phyloP scores from a whole-genome alignment of 306 rosid genomes.

The Glycyrrhiza uralensis region DNA sequence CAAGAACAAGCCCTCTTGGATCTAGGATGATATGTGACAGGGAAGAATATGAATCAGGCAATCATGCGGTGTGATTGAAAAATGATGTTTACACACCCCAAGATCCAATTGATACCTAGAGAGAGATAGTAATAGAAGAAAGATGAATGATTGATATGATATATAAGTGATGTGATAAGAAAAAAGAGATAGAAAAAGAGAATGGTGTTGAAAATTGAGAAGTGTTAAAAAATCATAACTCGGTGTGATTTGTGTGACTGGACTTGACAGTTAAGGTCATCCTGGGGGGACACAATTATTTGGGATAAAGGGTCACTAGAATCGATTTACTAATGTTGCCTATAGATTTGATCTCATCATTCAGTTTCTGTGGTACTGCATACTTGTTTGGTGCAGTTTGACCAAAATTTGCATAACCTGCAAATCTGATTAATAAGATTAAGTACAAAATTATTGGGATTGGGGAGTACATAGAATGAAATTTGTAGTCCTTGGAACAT shows the following conservation, averaged over 20 bases:
- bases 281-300: not conserved
- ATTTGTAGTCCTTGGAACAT: not conserved
- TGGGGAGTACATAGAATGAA: not conserved
- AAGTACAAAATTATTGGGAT: not conserved
- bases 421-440: constrained; percentile 1
- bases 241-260: not conserved
- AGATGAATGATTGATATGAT: too few relatives aligned
- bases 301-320: not conserved
- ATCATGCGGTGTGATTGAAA: constrained; percentile 8
- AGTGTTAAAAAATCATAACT: too few relatives aligned
- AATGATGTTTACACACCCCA: too few relatives aligned
- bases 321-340: not conserved
- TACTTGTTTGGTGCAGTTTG: not conserved
- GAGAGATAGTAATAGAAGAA: too few relatives aligned
- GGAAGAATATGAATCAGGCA: not conserved
- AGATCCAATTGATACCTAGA: too few relatives aligned
- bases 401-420: not conserved
- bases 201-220: too few relatives aligned
- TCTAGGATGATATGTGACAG: not conserved
- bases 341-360: not conserved
- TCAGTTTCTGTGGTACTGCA: not conserved
- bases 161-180: too few relatives aligned
- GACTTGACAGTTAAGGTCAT: not conserved
- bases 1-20: not conserved
- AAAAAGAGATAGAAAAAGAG: too few relatives aligned